These are phyloP conservation scores for Artemisia tridentata DNA, from an alignment of 129 eudicot genomes.

Conservation along the genomic window DNA sequence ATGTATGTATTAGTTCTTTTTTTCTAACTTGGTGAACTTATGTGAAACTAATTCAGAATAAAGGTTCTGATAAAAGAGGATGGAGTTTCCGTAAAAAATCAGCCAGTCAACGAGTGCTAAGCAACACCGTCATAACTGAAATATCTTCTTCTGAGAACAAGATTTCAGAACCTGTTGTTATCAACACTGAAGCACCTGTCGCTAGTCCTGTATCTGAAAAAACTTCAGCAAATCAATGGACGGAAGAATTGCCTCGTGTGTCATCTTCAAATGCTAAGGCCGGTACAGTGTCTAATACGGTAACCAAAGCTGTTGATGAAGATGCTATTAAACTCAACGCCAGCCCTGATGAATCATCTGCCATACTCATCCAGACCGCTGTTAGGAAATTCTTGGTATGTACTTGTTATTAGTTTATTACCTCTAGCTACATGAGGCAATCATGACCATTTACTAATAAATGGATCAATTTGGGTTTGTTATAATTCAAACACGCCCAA, in stretches of 20 bases:
- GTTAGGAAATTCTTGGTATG: constrained; percentile 64
- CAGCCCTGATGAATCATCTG: constrained; percentile 46
- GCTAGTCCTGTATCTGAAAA: constrained; percentile 42
- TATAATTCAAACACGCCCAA: neutral
- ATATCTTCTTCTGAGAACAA: constrained; percentile 42
- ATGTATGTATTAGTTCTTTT: constrained; percentile 2
- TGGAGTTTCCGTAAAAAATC: constrained; percentile 94
- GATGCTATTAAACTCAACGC: constrained; percentile 24
- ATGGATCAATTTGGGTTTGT: neutral
- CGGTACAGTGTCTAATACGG: constrained; percentile 17
- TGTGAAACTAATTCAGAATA: constrained; percentile 37
- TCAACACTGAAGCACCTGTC: constrained; percentile 34
- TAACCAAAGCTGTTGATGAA: constrained; percentile 16
- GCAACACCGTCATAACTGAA: constrained; percentile 65
- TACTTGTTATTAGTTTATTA: neutral
- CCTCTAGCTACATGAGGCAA: neutral
- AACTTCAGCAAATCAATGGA: constrained; percentile 37
- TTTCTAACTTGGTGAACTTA: constrained; percentile 18
- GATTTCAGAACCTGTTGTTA: constrained; percentile 40
- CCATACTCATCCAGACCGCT: constrained; percentile 58
- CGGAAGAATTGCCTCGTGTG: constrained; percentile 56
- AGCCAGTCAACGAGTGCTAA: constrained; percentile 63
- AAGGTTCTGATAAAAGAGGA: constrained; percentile 71
- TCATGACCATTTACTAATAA: neutral
- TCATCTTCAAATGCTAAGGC: constrained; percentile 42